phyloP scores from a whole-genome alignment of 371 early-diverging fungal species.

The Apophysomyces ossiformis region DNA sequence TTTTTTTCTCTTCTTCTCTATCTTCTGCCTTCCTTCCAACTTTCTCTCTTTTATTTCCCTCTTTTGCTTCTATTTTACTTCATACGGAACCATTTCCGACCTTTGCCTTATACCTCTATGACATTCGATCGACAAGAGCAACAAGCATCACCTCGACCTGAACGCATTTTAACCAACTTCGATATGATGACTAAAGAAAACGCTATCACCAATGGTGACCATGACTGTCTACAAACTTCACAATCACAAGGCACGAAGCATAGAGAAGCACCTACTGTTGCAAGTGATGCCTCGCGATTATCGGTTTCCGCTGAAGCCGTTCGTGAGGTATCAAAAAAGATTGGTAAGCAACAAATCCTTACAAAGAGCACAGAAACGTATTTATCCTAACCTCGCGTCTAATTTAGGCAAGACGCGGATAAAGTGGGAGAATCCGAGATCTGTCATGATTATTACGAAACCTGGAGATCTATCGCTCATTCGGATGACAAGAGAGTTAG shows the following conservation, averaged over 20 bases:
- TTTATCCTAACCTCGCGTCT: slow-evolving; percentile 4
- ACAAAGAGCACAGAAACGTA: neutral
- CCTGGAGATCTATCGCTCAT: slow-evolving; percentile 81
- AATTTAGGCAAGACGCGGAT: slow-evolving; percentile 43
- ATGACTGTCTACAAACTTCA: neutral
- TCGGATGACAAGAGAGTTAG: slow-evolving; percentile 78
- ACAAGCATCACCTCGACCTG: neutral
- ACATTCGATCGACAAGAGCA: neutral
- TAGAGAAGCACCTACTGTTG: neutral
- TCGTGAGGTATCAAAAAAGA: slow-evolving; percentile 45
- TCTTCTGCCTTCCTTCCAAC: neutral
- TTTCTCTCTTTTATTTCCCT: no score
- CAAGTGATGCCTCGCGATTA: slow-evolving; percentile 25
- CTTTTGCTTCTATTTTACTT: no score
- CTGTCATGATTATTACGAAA: slow-evolving; percentile 91
- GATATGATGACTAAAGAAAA: neutral
- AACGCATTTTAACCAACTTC: slow-evolving; percentile 3
- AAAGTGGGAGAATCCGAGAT: slow-evolving; percentile 73
- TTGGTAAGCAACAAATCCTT: slow-evolving; percentile 25
- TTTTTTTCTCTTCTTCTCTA: slow-evolving; percentile 10
- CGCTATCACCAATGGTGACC: neutral
- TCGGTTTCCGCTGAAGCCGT: slow-evolving; percentile 52
- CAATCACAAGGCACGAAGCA: neutral
- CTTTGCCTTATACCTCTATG: neutral
- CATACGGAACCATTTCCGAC: no score